Conservation (phyloP, 2,329 filamentous ascomycete genomes). For the Phialocephala sp. region DNA sequence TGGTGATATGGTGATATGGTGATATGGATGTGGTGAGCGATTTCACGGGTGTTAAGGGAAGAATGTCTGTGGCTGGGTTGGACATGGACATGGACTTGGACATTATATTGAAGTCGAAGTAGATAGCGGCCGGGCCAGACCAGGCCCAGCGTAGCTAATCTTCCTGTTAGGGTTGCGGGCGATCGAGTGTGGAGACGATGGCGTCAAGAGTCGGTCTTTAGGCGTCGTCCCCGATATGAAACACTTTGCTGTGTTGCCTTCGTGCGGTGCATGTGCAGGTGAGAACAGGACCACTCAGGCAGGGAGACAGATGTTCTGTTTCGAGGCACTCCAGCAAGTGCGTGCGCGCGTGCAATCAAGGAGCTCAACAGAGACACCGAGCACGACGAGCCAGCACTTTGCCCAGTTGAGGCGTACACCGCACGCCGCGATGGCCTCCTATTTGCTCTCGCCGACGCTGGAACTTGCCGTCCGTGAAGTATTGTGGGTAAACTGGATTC, state of each 20-base stretch:
- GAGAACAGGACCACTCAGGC: constrained; percentile 5
- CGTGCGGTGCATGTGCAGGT: not conserved
- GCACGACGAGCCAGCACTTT: not conserved
- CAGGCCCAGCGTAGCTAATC: constrained; percentile 19
- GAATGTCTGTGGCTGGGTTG: constrained; percentile 10
- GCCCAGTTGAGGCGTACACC: constrained; percentile 4
- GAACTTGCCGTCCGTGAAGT: constrained; percentile 10
- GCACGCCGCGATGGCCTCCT: not conserved
- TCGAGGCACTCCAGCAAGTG: not conserved
- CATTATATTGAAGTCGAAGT: constrained; percentile 8
- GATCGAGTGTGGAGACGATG: constrained; percentile 28
- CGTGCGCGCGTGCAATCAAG: not conserved
- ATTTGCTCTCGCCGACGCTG: not conserved
- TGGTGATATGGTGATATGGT: too few relatives aligned
- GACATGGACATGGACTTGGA: constrained; percentile 4
- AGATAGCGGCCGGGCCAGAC: not conserved
- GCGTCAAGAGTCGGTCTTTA: constrained; percentile 26
- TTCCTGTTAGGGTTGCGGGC: constrained; percentile 16
- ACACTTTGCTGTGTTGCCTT: constrained; percentile 24
- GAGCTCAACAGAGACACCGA: constrained; percentile 5
- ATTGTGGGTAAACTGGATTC: constrained; percentile 15
- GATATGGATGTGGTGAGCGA: not conserved
- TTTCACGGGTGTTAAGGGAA: not conserved
- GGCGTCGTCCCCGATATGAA: constrained; percentile 26
- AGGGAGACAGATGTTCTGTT: constrained; percentile 4